A percentile compares a stretch with the other conserved stretches of the same genome.
These are phyloP conservation scores for Monascus purpureus DNA, from an alignment of 495 filamentous ascomycete genomes.

Conservation along the genomic window DNA sequence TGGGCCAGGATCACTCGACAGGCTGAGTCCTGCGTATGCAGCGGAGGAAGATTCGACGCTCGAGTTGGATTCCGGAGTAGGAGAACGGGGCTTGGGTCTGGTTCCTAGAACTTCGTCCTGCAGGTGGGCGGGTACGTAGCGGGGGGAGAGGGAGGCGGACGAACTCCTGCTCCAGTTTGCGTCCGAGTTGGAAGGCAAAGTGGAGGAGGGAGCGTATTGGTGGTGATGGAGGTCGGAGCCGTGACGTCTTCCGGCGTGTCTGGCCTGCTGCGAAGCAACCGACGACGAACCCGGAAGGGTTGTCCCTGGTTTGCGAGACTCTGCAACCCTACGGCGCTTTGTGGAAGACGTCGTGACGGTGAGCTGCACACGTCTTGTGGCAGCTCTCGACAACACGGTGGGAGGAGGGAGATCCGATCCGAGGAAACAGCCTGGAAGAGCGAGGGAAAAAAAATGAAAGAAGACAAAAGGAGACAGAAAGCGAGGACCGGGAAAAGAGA, in stretches of 20 bases:
- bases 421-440: not conserved
- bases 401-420: conserved; percentile 1
- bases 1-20: conserved; percentile 46
- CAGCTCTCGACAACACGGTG: conserved; percentile 29
- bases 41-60: conserved; percentile 56
- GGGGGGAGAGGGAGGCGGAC: conserved; percentile 27
- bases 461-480: not conserved
- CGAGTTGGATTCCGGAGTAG: conserved; percentile 36
- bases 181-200: conserved; percentile 13
- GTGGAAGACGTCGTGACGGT: conserved; percentile 73
- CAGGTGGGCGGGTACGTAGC: conserved; percentile 46
- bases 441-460: not conserved
- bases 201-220: conserved; percentile 8
- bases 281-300: conserved; percentile 13
- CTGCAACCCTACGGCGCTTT: conserved; percentile 79
- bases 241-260: conserved; percentile 30
- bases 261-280: conserved; percentile 20
- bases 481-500: not conserved
- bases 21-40: conserved; percentile 56
- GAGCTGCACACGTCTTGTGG: conserved; percentile 50
- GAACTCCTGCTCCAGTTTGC: conserved; percentile 23
- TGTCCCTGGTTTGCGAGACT: conserved; percentile 28
- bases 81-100: conserved; percentile 24
- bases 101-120: conserved; percentile 43
- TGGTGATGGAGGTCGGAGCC: conserved; percentile 18